These are phyloP conservation scores for Punctularia strigosozonata DNA, from an alignment of 768 basidiomycete species.

Conservation along the genomic window DNA sequence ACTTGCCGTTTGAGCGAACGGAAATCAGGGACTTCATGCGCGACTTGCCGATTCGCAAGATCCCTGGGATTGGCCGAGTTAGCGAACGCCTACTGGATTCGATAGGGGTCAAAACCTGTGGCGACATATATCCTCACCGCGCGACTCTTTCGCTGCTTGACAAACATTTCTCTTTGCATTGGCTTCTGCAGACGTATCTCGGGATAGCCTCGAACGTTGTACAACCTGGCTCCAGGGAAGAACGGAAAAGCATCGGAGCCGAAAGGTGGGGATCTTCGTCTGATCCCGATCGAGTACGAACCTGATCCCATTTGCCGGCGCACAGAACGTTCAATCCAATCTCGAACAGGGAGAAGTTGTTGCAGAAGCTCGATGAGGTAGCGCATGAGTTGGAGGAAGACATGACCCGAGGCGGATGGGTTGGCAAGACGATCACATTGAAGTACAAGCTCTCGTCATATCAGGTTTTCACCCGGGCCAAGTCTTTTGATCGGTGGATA, in stretches of 20 bases:
- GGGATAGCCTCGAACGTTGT: slow-evolving; percentile 84
- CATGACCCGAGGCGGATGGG: slow-evolving; percentile 70
- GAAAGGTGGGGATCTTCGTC: slow-evolving; percentile 46
- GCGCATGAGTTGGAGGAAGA: slow-evolving; percentile 75
- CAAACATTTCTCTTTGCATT: slow-evolving; percentile 70
- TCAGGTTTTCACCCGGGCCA: slow-evolving; percentile 79
- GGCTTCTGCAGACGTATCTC: slow-evolving; percentile 69
- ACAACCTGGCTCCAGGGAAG: slow-evolving; percentile 62
- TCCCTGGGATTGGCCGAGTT: slow-evolving; percentile 86
- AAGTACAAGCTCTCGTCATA: slow-evolving; percentile 91
- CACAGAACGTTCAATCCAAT: slow-evolving; percentile 68
- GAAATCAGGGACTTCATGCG: slow-evolving; percentile 34
- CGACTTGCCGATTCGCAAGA: slow-evolving; percentile 72
- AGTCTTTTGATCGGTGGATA: slow-evolving; percentile 70
- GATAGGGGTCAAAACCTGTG: slow-evolving; percentile 86
- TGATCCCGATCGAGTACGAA: background rate
- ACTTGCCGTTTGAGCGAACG: background rate
- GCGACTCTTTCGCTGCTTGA: slow-evolving; percentile 72
- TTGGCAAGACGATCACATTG: slow-evolving; percentile 79
- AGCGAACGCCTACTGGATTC: slow-evolving; percentile 81
- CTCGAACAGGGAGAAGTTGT: slow-evolving; percentile 49
- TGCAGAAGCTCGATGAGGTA: slow-evolving; percentile 70
- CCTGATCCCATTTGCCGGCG: background rate
- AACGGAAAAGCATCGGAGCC: slow-evolving; percentile 85
- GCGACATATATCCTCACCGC: slow-evolving; percentile 74